Conservation (phyloP, 345 rosid genomes). For the Chamaenerion angustifolium region DNA sequence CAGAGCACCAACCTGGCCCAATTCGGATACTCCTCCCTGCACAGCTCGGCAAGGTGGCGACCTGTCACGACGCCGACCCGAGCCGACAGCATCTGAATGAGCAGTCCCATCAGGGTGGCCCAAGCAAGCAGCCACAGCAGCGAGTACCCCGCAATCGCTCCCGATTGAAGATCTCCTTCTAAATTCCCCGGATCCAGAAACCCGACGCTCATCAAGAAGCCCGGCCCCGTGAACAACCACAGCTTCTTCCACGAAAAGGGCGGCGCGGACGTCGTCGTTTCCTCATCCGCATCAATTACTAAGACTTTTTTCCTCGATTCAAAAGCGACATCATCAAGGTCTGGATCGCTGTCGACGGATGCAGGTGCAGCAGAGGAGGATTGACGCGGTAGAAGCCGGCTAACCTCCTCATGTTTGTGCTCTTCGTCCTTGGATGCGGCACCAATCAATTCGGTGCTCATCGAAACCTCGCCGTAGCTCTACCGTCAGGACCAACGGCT, state of each 20-base stretch:
- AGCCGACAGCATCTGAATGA: conserved; percentile 27
- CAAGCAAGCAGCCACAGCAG: conserved; percentile 27
- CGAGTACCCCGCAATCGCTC: conserved; percentile 34
- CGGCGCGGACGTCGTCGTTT: conserved; percentile 10
- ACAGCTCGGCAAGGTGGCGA: conserved; percentile 30
- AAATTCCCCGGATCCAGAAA: conserved; percentile 31
- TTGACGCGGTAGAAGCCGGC: conserved; percentile 1
- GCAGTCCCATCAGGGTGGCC: conserved; percentile 33
- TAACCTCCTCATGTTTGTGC: conserved; percentile 5
- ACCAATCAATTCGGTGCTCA: neutral
- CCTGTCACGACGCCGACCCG: conserved; percentile 32
- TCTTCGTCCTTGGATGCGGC: conserved; percentile 6
- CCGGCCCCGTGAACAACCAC: conserved; percentile 32
- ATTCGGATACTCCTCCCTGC: conserved; percentile 25
- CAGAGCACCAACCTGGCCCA: conserved; percentile 27
- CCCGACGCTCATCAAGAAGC: conserved; percentile 29
- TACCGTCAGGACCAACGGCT: too few species aligned
- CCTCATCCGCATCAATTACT: conserved; percentile 16
- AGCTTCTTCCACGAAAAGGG: conserved; percentile 33
- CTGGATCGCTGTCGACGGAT: neutral
- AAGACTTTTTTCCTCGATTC: conserved; percentile 21
- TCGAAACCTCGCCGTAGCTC: neutral
- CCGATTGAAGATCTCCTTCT: too few species aligned
- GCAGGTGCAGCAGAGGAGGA: too few species aligned
- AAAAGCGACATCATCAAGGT: conserved; percentile 18